These are phyloP conservation scores for Xylaria grammica DNA, from an alignment of 495 filamentous ascomycete genomes.

Conservation along the genomic window DNA sequence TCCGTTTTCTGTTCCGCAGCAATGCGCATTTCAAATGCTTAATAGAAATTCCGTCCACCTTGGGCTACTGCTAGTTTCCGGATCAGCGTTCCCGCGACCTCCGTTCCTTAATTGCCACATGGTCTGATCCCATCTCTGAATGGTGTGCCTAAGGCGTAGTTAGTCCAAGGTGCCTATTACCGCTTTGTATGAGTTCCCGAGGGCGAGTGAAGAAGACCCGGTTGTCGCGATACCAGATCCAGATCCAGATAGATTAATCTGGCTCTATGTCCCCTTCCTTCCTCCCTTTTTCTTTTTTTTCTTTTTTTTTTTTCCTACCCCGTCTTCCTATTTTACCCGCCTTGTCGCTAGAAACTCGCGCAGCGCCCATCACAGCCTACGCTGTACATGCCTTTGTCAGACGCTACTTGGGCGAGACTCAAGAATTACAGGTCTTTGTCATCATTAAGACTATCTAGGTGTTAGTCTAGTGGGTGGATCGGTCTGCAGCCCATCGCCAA, in stretches of 20 bases:
- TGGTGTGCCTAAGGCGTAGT: no score
- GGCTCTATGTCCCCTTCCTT: conserved; percentile 12
- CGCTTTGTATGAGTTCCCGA: not conserved
- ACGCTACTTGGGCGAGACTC: conserved; percentile 2
- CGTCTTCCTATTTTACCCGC: not conserved
- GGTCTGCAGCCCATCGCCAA: not conserved
- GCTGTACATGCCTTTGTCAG: conserved; percentile 5
- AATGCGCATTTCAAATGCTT: not conserved
- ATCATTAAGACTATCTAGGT: not conserved
- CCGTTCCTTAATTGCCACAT: not conserved
- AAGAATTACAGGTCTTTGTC: conserved; percentile 6
- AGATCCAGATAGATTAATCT: conserved; percentile 8
- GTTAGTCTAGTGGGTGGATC: not conserved
- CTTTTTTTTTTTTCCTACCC: conserved; percentile 12
- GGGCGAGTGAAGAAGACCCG: not conserved
- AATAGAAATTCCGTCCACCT: not conserved
- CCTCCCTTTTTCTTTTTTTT: no score
- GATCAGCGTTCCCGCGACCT: not conserved
- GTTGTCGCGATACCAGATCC: conserved; percentile 2
- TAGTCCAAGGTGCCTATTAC: not conserved
- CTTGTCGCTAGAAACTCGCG: not conserved
- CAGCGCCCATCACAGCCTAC: not conserved
- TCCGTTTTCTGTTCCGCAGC: not conserved
- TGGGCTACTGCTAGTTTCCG: not conserved
- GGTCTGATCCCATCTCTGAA: conserved; percentile 4